Evolutionary conservation across 768 basidiomycete genomes (phyloP), one percentile per base, ranked within the genome.

Genomic region (Kwoniella dendrophila): DNA sequence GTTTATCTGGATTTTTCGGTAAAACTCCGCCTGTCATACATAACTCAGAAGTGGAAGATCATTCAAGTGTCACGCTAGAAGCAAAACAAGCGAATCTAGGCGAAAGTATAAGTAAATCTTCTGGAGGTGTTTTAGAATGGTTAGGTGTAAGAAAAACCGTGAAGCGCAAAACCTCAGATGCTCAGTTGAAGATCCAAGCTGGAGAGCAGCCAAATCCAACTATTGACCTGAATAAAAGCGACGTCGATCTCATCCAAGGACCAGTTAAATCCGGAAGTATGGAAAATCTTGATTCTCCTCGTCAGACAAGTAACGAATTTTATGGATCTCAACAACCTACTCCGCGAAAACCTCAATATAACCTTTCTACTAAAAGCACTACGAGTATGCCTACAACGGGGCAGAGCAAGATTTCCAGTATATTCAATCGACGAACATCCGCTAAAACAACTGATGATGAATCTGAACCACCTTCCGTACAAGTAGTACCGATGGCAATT

Each of bases 1-100:
- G 70, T 59, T 36, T 76, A 4, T 76, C 74, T 22, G 70, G 68
- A 0, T 59, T 76, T 11, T 73, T 75, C 36, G 61, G 59, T 14
- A 59, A 63, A 38, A 34, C 59, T 33, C 53, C 63, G 10, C 63
- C 63, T 7, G 29, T 29, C 1, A 18, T 57, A 14, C 51, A 34
- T 5, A 7, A 16, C 16, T 22, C 48, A 14, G 38, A 59, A 38
- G 14, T 48, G 10, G 55, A 50, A 20, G 45, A 54, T 16, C 8
- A n/a, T n/a, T n/a, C 51, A 14, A 33, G 29, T 7, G 45, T 18
- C 0, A 30, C 52, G 8, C 40, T 59, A 4, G 50, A 62, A 16
- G 40, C 24, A 18, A 45, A 32, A 18, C 29, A 48, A 20, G 16
- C 29, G 22, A 30, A 40, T 3, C 24, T 44, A 33, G 43, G 56